Evolutionary conservation across 306 rosid genomes (phyloP), one percentile per base, ranked within the genome.

Genomic region (Erythrophleum fordii): DNA sequence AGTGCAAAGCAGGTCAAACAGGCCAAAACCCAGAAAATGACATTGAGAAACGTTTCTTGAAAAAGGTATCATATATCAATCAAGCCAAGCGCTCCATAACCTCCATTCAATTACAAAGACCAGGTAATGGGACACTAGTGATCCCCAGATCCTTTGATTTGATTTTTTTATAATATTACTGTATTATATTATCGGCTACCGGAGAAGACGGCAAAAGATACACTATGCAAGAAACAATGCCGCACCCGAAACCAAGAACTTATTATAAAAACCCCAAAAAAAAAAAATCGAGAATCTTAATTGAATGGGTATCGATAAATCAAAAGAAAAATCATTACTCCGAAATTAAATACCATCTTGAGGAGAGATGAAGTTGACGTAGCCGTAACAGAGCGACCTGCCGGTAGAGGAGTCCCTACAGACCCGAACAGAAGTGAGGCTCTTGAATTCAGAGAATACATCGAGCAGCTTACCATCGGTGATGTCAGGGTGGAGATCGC

Each of bases 341-440:
- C 2, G 31, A 78, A 49, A 6, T 9, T 31, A n/a, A 8, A 35
- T 82, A 92, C 98, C 97, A 39, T 94, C 98, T 56, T 87, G 83
- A n/a, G 78, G 82, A 77, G 87, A 73, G 61, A 67, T 20, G 77
- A 87, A 94, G 90, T 92, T 94, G 89, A 87, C 92, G 35, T 91
- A 94, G 81, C 97, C 97, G 55, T 94, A 94, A 71, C 95, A 78
- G 86, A 92, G 97, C 41, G 97, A 94, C 28, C 86, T 83, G 18
- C 89, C 92, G 22, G 91, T 80, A 11, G 83, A 13, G 28, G 89
- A 80, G 85, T 91, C 98, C 65, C 87, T 81, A 46, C 94, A 91
- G 67, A 91, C 82, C 28, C 93, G 87, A 22, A 87, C 92, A 18
- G 97, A 94, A 11, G 87, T 69, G 9, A 91, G 81, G 79, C 80